Conservation (phyloP, 2,329 filamentous ascomycete species). For the Aureobasidium uvarum region DNA sequence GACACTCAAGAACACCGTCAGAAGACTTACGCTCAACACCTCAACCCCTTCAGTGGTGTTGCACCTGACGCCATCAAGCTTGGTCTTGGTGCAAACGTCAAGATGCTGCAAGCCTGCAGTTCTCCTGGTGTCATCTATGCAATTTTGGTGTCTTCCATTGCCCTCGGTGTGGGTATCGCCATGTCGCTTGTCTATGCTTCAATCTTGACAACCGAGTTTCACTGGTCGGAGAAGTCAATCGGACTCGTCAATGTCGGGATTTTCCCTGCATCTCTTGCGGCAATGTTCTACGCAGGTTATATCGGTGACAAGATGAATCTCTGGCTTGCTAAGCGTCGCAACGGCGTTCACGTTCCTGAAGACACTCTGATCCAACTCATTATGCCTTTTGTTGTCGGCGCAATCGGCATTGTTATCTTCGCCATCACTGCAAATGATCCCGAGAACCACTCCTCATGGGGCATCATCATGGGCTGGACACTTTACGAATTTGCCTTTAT, state of each 20-base stretch:
- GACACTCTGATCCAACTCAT: constrained; percentile 40
- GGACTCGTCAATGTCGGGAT: constrained; percentile 34
- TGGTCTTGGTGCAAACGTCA: constrained; percentile 29
- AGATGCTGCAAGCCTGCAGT: constrained; percentile 40
- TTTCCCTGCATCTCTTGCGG: constrained; percentile 32
- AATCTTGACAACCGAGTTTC: constrained; percentile 39
- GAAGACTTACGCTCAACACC: constrained; percentile 28
- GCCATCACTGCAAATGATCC: constrained; percentile 35
- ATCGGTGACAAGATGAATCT: constrained; percentile 34
- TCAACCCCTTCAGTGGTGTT: constrained; percentile 28
- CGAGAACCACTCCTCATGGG: constrained; percentile 31
- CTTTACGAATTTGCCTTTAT: constrained; percentile 34
- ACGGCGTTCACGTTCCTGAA: constrained; percentile 40
- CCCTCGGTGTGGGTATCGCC: constrained; percentile 41
- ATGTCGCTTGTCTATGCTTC: constrained; percentile 44
- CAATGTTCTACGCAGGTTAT: constrained; percentile 34
- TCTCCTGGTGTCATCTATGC: constrained; percentile 44
- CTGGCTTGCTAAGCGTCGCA: constrained; percentile 37
- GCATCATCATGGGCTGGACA: constrained; percentile 36
- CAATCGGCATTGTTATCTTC: constrained; percentile 38
- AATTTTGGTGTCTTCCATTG: constrained; percentile 41
- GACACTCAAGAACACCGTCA: constrained; percentile 1
- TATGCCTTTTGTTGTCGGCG: constrained; percentile 37
- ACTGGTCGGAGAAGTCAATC: constrained; percentile 35
- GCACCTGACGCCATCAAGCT: constrained; percentile 29